phyloP scores from a whole-genome alignment of 1,139 yeast genomes.

The Candida sojae region DNA sequence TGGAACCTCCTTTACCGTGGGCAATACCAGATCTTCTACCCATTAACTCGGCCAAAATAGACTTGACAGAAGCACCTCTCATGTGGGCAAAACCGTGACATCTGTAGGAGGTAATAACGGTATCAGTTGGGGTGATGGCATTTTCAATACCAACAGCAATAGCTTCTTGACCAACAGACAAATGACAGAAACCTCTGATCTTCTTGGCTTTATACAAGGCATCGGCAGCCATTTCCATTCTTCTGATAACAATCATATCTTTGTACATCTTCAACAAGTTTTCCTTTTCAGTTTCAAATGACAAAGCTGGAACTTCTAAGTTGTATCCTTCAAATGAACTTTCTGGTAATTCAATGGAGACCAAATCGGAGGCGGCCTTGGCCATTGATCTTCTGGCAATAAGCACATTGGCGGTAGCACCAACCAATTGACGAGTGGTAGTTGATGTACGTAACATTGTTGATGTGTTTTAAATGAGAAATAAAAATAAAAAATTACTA shows the following conservation, averaged over 20 bases:
- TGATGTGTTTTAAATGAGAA: background rate
- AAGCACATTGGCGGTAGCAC: slow-evolving; percentile 7
- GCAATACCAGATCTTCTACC: slow-evolving; percentile 96
- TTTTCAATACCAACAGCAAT: slow-evolving; percentile 97
- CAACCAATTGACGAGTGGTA: slow-evolving; percentile 8
- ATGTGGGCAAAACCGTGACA: slow-evolving; percentile 98
- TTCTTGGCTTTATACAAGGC: slow-evolving; percentile 98
- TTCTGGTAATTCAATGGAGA: slow-evolving; percentile 66
- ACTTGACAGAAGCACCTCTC: slow-evolving; percentile 92
- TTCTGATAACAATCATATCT: slow-evolving; percentile 91
- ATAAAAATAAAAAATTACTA: background rate
- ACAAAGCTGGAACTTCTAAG: slow-evolving; percentile 69
- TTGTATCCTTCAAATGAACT: slow-evolving; percentile 84
- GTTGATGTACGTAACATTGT: slow-evolving; percentile 6
- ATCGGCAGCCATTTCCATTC: slow-evolving; percentile 99
- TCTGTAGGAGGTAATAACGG: slow-evolving; percentile 94
- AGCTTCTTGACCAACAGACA: slow-evolving; percentile 99
- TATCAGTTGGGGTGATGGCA: slow-evolving; percentile 82
- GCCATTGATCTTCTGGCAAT: slow-evolving; percentile 35
- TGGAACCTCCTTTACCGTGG: slow-evolving; percentile 98
- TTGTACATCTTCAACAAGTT: slow-evolving; percentile 89
- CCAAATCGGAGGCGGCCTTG: slow-evolving; percentile 35
- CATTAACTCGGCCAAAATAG: slow-evolving; percentile 92
- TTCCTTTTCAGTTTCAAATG: slow-evolving; percentile 77
- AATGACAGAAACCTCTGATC: slow-evolving; percentile 97